These are phyloP conservation scores for Pseudogymnoascus sp. DNA, from an alignment of 2,329 filamentous ascomycete genomes.

Conservation along the genomic window DNA sequence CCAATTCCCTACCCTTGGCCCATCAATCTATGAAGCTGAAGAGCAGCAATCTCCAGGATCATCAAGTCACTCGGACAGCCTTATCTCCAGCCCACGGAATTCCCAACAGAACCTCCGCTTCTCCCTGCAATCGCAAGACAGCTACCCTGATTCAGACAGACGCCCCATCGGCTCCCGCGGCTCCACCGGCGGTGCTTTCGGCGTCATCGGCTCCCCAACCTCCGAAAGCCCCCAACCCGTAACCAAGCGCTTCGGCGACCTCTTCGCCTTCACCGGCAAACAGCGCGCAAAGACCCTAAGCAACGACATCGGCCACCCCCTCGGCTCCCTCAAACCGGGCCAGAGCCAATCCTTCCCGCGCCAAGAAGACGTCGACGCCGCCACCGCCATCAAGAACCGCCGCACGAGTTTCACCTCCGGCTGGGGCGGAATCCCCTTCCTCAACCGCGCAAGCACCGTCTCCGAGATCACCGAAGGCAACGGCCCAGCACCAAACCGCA, in stretches of 20 bases:
- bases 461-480: constrained; percentile 24
- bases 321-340: constrained; percentile 61
- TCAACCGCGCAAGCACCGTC: constrained; percentile 25
- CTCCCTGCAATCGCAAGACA: constrained; percentile 25
- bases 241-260: constrained; percentile 39
- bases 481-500: constrained; percentile 26
- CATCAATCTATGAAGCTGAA: constrained; percentile 32
- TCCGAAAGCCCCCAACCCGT: constrained; percentile 39
- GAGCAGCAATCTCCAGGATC: constrained; percentile 53
- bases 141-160: not conserved
- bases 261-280: constrained; percentile 55
- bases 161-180: constrained; percentile 16
- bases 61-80: constrained; percentile 47
- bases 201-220: constrained; percentile 24
- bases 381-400: constrained; percentile 41
- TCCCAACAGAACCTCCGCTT: constrained; percentile 53
- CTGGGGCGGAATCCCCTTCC: constrained; percentile 38
- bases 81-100: constrained; percentile 54
- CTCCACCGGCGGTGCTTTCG: constrained; percentile 23
- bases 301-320: constrained; percentile 48
- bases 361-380: constrained; percentile 48
- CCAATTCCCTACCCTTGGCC: constrained; percentile 31
- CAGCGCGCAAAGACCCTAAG: constrained; percentile 52
- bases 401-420: constrained; percentile 49
- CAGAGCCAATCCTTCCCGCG: constrained; percentile 74